These are phyloP conservation scores for Sphenostylis stenocarpa DNA, from an alignment of 306 rosid genomes.

Conservation along the genomic window DNA sequence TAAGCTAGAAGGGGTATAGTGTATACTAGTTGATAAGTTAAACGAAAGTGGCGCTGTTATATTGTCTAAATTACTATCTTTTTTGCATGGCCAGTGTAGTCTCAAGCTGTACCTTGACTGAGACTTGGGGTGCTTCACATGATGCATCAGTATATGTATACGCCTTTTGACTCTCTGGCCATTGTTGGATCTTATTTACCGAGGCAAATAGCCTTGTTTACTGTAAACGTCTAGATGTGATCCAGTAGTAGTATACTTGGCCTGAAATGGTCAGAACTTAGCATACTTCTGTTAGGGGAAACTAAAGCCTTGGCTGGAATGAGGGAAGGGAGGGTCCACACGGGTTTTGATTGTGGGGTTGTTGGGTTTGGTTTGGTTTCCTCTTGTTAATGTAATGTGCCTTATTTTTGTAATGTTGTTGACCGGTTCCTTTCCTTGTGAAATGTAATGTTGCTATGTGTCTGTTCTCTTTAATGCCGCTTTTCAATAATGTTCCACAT, in stretches of 20 bases:
- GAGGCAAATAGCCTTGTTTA: constrained; percentile 31
- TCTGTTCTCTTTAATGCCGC: constrained; percentile 41
- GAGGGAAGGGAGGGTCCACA: constrained; percentile 49
- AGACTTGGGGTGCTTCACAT: constrained; percentile 33
- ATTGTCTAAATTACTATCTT: constrained; percentile 32
- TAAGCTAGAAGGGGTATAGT: constrained; percentile 22
- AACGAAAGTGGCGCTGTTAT: constrained; percentile 44
- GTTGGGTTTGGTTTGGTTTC: constrained; percentile 34
- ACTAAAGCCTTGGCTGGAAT: constrained; percentile 63
- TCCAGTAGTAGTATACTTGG: constrained; percentile 51
- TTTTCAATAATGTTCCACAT: not conserved
- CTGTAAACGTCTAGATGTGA: constrained; percentile 66
- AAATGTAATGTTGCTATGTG: constrained; percentile 48
- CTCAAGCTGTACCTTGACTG: constrained; percentile 46
- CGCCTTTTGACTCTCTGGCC: not conserved
- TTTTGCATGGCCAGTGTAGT: not conserved
- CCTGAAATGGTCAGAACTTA: constrained; percentile 33
- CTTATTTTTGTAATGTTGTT: constrained; percentile 38
- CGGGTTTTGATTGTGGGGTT: constrained; percentile 32
- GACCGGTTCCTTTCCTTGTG: constrained; percentile 41
- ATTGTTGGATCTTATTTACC: constrained; percentile 42
- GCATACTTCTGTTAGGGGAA: constrained; percentile 49
- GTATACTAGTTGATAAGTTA: constrained; percentile 53
- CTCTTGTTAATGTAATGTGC: constrained; percentile 52
- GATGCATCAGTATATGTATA: constrained; percentile 40